Base-by-base conservation (phyloP, 1,284 basidiomycete species). In the Puccinia sorghi region DNA sequence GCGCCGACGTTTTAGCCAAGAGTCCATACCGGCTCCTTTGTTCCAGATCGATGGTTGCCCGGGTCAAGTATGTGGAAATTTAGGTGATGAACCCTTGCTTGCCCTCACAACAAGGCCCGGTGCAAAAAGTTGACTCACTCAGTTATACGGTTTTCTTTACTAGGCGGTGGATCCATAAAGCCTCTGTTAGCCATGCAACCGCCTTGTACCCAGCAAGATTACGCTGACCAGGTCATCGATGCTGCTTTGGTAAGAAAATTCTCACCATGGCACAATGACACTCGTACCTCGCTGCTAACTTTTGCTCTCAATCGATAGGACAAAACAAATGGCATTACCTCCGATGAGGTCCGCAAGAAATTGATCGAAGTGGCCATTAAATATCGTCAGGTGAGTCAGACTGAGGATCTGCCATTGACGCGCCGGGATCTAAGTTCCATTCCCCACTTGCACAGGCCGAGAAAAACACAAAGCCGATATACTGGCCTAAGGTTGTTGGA, bases 1-100 rank as follows among this genome's bases (percentile, higher is more conserved):
- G n/a, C 74, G 74, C 20, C 63, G 74, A 39, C 74, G 74, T 32
- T 77, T 77, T 46, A 57, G 50, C 39, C 74, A 77, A 69, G 74
- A 77, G 41, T 66, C 61, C 41, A 25, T 59, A 11, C 54, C 64
- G 3, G 66, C 32, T 7, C 1, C 3, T 11, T 27, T 52, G 4
- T 69, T 69, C 25, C 25, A 64, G n/a, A 77, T 77, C 41, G 13
- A 8, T 20, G 48, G 20, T 43, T 77, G 74, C 27, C 63, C 74
- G 20, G 74, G 74, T 43, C 13, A 77, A n/a, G 54, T 77, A 12
- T 77, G 74, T 37, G 74, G 63, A 17, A 69, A 48, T 37, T 66
- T 77, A 39, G 63, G 74, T 77, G 11, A 59, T 11, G 20, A 0
- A 52, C n/a, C 32, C n/a, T 46, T 46, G n/a, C n/a, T n/a, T n/a